Conservation (phyloP, 176 grass and related monocot species). For the Ensete glaucum region DNA sequence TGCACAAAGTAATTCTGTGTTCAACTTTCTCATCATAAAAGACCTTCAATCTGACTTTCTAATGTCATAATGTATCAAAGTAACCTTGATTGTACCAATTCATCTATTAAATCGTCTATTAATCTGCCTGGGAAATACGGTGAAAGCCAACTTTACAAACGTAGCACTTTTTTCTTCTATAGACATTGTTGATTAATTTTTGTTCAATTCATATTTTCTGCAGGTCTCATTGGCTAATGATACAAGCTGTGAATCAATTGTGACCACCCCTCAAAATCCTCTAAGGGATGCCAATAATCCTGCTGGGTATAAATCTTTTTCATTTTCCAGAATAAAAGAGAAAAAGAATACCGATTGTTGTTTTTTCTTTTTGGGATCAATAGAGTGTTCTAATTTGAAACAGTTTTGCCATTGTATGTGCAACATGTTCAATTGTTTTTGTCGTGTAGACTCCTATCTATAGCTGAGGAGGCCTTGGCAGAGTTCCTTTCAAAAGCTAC, state of each 20-base stretch:
- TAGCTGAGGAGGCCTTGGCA: conserved; percentile 96
- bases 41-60: not conserved
- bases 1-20: not conserved
- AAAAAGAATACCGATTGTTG: not conserved
- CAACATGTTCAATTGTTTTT: conserved; percentile 2
- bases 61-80: not conserved
- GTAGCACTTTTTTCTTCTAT: not conserved
- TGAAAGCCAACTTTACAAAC: not conserved
- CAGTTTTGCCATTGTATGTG: conserved; percentile 1
- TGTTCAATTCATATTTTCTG: conserved; percentile 5
- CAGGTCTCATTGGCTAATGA: conserved; percentile 66
- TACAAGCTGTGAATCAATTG: conserved; percentile 81
- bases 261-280: conserved; percentile 66
- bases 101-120: not conserved
- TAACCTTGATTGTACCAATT: not conserved
- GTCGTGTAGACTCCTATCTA: conserved; percentile 55
- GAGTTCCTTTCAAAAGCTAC: conserved; percentile 99
- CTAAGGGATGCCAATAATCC: conserved; percentile 81
- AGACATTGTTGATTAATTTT: not conserved
- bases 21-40: no score
- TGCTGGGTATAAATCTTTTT: conserved; percentile 54
- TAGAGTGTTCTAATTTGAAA: not conserved
- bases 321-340: not conserved
- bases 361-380: not conserved
- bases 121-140: no score